Conservation (phyloP, 208 protist genomes). For the Leishmania amazonensis region DNA sequence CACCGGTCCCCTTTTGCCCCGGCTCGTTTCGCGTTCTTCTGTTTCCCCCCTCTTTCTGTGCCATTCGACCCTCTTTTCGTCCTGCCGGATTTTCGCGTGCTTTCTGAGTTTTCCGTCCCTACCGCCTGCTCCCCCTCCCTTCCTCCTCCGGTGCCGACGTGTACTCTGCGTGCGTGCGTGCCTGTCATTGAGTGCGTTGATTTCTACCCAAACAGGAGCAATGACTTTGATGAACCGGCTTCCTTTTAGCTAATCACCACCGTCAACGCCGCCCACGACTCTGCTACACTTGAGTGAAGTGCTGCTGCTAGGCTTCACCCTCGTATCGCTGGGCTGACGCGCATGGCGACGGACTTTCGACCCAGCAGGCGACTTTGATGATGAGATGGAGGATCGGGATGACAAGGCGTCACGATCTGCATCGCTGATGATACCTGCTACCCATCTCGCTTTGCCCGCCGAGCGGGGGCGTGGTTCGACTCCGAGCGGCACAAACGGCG, state of each 20-base stretch:
- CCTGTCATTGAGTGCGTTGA: neutral
- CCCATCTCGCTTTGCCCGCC: neutral
- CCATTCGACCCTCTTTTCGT: neutral
- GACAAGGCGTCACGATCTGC: neutral
- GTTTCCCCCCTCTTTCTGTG: neutral
- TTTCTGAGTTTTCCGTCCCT: neutral
- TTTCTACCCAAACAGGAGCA: neutral
- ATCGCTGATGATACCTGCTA: neutral
- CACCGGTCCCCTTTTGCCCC: neutral
- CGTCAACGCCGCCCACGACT: neutral
- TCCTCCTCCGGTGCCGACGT: neutral
- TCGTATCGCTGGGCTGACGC: constrained; percentile 21
- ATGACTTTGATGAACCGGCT: neutral
- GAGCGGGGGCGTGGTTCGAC: neutral
- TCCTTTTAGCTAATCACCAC: neutral
- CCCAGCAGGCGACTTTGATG: neutral
- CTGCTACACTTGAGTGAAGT: constrained; percentile 9
- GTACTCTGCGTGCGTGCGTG: neutral
- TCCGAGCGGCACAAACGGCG: neutral
- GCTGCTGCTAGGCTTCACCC: constrained; percentile 11
- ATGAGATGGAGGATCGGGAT: neutral
- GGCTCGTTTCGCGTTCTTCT: too few relatives aligned
- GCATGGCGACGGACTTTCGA: constrained; percentile 1
- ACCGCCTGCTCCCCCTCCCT: neutral
- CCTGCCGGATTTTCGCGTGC: neutral